phyloP scores from a whole-genome alignment of 306 rosid species.

The Mucuna pruriens region DNA sequence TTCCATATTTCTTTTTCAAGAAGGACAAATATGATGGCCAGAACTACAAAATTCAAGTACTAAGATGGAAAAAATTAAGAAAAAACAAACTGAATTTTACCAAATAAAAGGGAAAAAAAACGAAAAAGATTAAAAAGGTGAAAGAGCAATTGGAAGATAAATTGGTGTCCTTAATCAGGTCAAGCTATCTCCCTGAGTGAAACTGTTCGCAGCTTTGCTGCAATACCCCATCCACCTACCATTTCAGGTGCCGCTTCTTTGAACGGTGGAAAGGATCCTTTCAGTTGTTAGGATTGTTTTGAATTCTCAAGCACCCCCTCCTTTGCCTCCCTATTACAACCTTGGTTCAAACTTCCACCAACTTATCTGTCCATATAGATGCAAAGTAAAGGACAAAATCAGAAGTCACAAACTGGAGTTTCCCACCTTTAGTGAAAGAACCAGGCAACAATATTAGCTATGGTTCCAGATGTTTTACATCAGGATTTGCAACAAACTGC shows the following conservation, averaged over 20 bases:
- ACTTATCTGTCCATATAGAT: slow-evolving; percentile 46
- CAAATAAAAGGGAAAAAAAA: too few species aligned
- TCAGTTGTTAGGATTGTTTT: slow-evolving; percentile 44
- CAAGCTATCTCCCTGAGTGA: slow-evolving; percentile 51
- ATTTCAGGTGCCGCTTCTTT: slow-evolving; percentile 39
- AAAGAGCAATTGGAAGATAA: slow-evolving; percentile 55
- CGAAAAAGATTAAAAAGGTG: slow-evolving; percentile 26
- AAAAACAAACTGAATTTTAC: too few species aligned
- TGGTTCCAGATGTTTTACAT: slow-evolving; percentile 47
- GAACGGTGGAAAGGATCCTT: slow-evolving; percentile 44
- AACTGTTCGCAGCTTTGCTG: slow-evolving; percentile 43
- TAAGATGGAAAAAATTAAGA: too few species aligned
- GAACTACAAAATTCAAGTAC: too few species aligned
- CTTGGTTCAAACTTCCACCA: slow-evolving; percentile 50
- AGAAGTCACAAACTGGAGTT: slow-evolving; percentile 60
- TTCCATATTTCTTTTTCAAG: too few species aligned
- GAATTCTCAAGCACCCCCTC: slow-evolving; percentile 51
- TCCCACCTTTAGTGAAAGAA: slow-evolving; percentile 83
- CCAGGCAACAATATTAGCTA: slow-evolving; percentile 45
- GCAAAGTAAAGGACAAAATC: slow-evolving; percentile 59
- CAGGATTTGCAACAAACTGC: slow-evolving; percentile 49
- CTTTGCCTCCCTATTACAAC: slow-evolving; percentile 51
- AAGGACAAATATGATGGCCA: too few species aligned
- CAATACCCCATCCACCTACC: slow-evolving; percentile 46
- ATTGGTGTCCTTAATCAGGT: slow-evolving; percentile 41